phyloP scores from a whole-genome alignment of 2,329 filamentous ascomycete species.

The Penicillium sp. region DNA sequence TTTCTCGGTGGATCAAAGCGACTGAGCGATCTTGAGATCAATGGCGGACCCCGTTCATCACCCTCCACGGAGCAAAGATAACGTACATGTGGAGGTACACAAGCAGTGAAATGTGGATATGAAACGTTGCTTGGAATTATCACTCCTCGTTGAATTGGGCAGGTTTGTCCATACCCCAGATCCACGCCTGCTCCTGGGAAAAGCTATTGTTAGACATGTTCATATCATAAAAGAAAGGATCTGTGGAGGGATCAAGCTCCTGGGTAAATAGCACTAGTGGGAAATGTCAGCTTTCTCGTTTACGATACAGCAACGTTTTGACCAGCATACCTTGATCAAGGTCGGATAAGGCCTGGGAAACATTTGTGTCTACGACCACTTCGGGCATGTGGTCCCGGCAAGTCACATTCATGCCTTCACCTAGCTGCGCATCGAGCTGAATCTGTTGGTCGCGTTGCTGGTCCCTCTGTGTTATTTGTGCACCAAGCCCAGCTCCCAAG shows the following conservation, averaged over 20 bases:
- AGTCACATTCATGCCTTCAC: not conserved
- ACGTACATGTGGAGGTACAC: no score
- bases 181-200: slow-evolving; percentile 23
- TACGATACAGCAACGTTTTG: not conserved
- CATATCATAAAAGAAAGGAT: slow-evolving; percentile 4
- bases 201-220: slow-evolving; percentile 8
- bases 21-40: no score
- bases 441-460: not conserved
- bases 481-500: not conserved
- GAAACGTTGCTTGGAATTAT: not conserved
- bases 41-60: no score
- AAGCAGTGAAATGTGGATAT: no score
- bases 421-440: not conserved
- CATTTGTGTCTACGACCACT: slow-evolving; percentile 13
- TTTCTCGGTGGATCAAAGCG: no score
- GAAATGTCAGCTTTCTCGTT: not conserved
- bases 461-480: not conserved
- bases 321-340: slow-evolving; percentile 22
- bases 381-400: not conserved
- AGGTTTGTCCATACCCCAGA: slow-evolving; percentile 16
- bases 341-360: slow-evolving; percentile 21
- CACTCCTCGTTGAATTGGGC: not conserved
- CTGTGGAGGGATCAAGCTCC: not conserved
- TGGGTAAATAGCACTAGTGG: not conserved
- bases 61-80: no score